These are phyloP conservation scores for Cytospora chrysosperma DNA, from an alignment of 2,329 filamentous ascomycete species.

Conservation along the genomic window DNA sequence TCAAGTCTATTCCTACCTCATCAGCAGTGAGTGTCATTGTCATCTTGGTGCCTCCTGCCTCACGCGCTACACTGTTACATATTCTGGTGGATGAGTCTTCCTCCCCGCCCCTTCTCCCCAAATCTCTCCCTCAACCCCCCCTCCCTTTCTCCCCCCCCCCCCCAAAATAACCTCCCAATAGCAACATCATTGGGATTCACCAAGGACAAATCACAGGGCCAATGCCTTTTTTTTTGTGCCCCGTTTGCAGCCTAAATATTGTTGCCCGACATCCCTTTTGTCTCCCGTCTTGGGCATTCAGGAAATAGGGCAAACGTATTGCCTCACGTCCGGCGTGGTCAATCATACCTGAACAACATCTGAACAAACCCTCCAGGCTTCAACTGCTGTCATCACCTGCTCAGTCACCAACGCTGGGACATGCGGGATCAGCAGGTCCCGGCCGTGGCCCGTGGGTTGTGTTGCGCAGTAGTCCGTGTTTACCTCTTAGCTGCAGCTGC, in stretches of 20 bases:
- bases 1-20: background rate
- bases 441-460: background rate
- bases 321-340: background rate
- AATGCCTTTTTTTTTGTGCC: background rate
- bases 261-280: background rate
- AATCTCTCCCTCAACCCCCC: no score
- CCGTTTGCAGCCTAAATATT: background rate
- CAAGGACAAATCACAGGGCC: background rate
- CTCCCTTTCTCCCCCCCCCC: background rate
- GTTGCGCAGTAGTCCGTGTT: background rate
- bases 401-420: background rate
- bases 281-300: background rate
- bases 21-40: background rate
- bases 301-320: slow-evolving; percentile 3
- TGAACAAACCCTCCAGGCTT: background rate
- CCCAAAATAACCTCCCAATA: background rate
- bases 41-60: background rate
- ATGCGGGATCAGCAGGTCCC: background rate
- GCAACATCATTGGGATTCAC: background rate
- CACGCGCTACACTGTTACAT: background rate
- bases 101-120: no score
- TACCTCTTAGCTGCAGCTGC: slow-evolving; percentile 4
- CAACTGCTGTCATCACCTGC: background rate
- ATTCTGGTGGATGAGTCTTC: background rate
- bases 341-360: background rate